Conservation (phyloP, 192 early-diverging fungal genomes). For the Linderina pennispora region DNA sequence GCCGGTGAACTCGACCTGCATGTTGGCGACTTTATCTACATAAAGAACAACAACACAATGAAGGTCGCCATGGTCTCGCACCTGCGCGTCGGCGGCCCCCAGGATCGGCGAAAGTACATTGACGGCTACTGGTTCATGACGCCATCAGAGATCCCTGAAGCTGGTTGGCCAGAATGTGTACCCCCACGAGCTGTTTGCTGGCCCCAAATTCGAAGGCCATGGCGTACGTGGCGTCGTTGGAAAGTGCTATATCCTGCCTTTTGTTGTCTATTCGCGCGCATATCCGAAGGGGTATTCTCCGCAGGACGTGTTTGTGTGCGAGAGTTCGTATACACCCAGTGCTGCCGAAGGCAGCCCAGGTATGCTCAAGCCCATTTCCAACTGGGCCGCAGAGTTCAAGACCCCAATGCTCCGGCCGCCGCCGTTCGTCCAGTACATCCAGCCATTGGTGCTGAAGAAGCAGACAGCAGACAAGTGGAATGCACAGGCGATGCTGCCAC, state of each 20-base stretch:
- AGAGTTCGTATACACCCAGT: slow-evolving; percentile 24
- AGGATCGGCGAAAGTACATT: slow-evolving; percentile 43
- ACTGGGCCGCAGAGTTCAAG: slow-evolving; percentile 45
- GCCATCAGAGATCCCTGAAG: slow-evolving; percentile 43
- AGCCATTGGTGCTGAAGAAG: slow-evolving; percentile 27
- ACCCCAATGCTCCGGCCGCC: slow-evolving; percentile 40
- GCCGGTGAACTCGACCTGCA: slow-evolving; percentile 36
- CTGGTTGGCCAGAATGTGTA: slow-evolving; percentile 34
- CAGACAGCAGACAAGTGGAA: slow-evolving; percentile 25
- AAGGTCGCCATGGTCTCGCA: slow-evolving; percentile 37
- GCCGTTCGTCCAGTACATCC: slow-evolving; percentile 33
- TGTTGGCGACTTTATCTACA: slow-evolving; percentile 45
- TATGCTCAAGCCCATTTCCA: slow-evolving; percentile 19
- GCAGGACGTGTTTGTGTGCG: slow-evolving; percentile 38
- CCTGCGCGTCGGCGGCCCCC: slow-evolving; percentile 28
- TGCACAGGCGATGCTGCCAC: slow-evolving; percentile 23
- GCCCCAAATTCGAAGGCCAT: slow-evolving; percentile 24
- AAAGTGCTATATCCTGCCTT: slow-evolving; percentile 38
- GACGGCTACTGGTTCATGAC: slow-evolving; percentile 44
- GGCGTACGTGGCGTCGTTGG: slow-evolving; percentile 38
- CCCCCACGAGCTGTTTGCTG: slow-evolving; percentile 43
- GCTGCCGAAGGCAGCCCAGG: slow-evolving; percentile 6
- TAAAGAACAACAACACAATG: slow-evolving; percentile 15
- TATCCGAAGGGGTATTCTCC: slow-evolving; percentile 38
- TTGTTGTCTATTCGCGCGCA: slow-evolving; percentile 36